phyloP scores from a whole-genome alignment of 2,329 filamentous ascomycete genomes.

The Fusarium nisikadoi region DNA sequence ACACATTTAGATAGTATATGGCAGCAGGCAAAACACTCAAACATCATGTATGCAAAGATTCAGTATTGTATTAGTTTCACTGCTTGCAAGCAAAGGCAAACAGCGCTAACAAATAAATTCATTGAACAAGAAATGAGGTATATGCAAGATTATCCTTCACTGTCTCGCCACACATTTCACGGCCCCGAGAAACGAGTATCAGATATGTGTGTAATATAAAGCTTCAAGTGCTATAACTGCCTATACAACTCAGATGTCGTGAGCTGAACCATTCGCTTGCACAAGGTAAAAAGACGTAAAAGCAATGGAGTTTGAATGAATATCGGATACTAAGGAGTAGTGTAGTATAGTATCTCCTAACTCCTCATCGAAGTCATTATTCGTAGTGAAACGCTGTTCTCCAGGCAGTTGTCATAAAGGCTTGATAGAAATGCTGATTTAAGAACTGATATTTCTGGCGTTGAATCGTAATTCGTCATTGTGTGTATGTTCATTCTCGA shows the following conservation, averaged over 20 bases:
- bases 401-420: slow-evolving; percentile 16
- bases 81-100: neutral
- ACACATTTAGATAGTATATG: slow-evolving; percentile 13
- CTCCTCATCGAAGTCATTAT: slow-evolving; percentile 5
- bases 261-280: neutral
- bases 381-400: slow-evolving; percentile 28
- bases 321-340: neutral
- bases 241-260: neutral
- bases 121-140: slow-evolving; percentile 1
- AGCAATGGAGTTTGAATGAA: neutral
- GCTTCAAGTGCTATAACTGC: neutral
- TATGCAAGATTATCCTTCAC: neutral
- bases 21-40: slow-evolving; percentile 26
- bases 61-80: slow-evolving; percentile 8
- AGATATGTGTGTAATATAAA: neutral
- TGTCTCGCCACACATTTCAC: neutral
- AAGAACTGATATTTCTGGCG: slow-evolving; percentile 21
- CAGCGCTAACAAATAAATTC: neutral
- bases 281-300: slow-evolving; percentile 5
- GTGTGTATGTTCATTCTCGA: neutral
- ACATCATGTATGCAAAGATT: slow-evolving; percentile 26
- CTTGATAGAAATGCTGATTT: slow-evolving; percentile 5
- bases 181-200: neutral
- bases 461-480: slow-evolving; percentile 19
- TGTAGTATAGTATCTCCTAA: neutral